A percentile compares a stretch with the other conserved stretches of the same genome.
Evolutionary conservation across 2,329 filamentous ascomycete genomes (phyloP).

Genomic region (Botrytis pseudocinerea): DNA sequence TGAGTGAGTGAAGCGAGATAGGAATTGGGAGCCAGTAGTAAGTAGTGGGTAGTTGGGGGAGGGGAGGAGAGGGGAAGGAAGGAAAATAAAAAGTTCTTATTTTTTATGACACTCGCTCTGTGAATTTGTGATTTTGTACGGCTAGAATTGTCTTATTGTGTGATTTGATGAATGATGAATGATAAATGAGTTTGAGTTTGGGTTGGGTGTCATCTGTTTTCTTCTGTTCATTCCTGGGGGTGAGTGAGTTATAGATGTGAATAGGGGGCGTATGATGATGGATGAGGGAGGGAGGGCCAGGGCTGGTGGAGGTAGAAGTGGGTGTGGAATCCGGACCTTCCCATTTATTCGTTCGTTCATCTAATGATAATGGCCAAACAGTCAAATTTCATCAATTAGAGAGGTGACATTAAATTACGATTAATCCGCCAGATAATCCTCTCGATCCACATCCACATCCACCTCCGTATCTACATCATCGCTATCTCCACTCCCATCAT

Average conservation of each 20-base stretch:
- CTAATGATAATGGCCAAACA: not conserved
- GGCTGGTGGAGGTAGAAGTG: too few relatives aligned
- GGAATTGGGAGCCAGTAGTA: not conserved
- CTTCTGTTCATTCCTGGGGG: not conserved
- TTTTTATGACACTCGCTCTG: not conserved
- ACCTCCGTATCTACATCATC: not conserved
- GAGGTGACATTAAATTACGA: not conserved
- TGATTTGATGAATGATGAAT: not conserved
- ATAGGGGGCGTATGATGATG: not conserved
- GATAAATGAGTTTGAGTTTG: not conserved
- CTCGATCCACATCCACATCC: slow-evolving; percentile 9
- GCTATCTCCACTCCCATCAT: slow-evolving; percentile 5
- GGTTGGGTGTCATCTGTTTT: too few relatives aligned
- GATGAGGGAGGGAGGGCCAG: too few relatives aligned
- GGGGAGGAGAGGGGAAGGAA: too few relatives aligned
- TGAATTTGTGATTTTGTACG: not conserved
- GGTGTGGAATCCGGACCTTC: too few relatives aligned
- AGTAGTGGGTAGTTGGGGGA: not conserved
- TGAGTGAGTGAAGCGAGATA: not conserved
- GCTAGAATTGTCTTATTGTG: not conserved
- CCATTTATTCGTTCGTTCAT: not conserved
- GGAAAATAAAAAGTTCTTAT: not conserved
- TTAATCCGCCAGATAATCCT: slow-evolving; percentile 16
- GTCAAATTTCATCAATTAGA: not conserved
- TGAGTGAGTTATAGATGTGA: not conserved